Conservation (phyloP, 2,329 filamentous ascomycete genomes). For the Ophiostoma sp. region DNA sequence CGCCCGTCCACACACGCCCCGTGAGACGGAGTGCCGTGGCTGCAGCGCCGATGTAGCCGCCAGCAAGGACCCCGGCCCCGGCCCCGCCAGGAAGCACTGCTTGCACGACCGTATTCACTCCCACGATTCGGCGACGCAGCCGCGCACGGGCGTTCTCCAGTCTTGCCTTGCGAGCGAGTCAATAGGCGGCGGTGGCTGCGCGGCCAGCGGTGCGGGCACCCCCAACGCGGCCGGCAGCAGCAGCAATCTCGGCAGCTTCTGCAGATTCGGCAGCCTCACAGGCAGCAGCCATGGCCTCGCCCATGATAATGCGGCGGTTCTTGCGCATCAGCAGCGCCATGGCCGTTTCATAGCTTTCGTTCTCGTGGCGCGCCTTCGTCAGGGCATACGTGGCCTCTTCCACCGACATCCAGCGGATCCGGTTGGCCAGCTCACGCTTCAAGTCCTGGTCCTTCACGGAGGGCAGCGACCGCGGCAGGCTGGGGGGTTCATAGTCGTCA, state of each 20-base stretch:
- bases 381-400: constrained; percentile 58
- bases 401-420: constrained; percentile 43
- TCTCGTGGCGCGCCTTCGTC: constrained; percentile 50
- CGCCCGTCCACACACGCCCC: constrained; percentile 18
- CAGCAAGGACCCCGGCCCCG: not conserved
- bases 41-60: not conserved
- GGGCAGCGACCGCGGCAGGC: constrained; percentile 3
- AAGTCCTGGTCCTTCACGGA: constrained; percentile 18
- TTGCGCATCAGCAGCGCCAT: constrained; percentile 55
- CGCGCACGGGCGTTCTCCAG: constrained; percentile 11
- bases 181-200: constrained; percentile 16
- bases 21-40: constrained; percentile 14
- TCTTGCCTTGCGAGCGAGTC: constrained; percentile 18
- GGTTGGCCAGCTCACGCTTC: constrained; percentile 29
- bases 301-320: constrained; percentile 44
- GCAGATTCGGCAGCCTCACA: constrained; percentile 7
- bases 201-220: constrained; percentile 10
- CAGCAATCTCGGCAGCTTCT: not conserved
- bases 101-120: not conserved
- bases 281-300: constrained; percentile 15
- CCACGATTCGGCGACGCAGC: not conserved
- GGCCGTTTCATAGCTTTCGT: constrained; percentile 57
- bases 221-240: not conserved
- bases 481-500: not conserved
- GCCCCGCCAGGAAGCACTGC: not conserved